Evolutionary conservation across 202 grass and related monocot species (phyloP), one percentile per base, ranked within the genome.

Genomic region (Carex arenaria): DNA sequence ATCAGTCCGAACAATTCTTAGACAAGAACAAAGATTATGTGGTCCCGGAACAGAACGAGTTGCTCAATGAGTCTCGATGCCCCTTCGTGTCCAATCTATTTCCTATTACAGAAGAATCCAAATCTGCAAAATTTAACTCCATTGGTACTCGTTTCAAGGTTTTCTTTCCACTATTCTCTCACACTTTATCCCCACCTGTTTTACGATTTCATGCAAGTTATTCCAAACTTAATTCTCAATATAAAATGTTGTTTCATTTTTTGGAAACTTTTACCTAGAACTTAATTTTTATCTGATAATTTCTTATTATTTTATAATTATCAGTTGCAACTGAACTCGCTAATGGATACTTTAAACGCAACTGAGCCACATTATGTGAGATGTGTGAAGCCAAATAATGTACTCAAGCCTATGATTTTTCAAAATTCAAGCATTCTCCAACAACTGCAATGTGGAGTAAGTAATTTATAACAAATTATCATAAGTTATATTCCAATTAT

Each of bases 1-100:
- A 97, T 88, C 88, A 97, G 32, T 89, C 94, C 82, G 90, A 94
- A 87, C 87, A 97, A 52, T 97, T 97, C 79, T 83, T 97, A 85
- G 94, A 97, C 81, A 97, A 97, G 87, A 97, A 97, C 74, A 97
- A 91, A 87, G 92, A 94, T 83, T 97, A 94, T 93, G 94, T 97
- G 51, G 92, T 97, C 64, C 89, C 89, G 63, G 94, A 97, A 83
- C 94, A 97, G 86, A 90, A 93, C 34, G 89, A 91, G 83, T 91
- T 97, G 89, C 87, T 97, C 51, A 94, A 97, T 87, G 92, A 88
- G 83, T 97, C 94, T 61, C 91, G 68, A 15, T 97, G 92, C 78
- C 47, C 94, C 20, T 97, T 97, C 83, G 94, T 97, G 60, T 91
- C 94, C 9, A 83, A 60, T 14, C 81, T 97, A 82, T 94, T 97